Base-by-base conservation (phyloP, 805 yeast genomes). In the Metschnikowia amazonensis region DNA sequence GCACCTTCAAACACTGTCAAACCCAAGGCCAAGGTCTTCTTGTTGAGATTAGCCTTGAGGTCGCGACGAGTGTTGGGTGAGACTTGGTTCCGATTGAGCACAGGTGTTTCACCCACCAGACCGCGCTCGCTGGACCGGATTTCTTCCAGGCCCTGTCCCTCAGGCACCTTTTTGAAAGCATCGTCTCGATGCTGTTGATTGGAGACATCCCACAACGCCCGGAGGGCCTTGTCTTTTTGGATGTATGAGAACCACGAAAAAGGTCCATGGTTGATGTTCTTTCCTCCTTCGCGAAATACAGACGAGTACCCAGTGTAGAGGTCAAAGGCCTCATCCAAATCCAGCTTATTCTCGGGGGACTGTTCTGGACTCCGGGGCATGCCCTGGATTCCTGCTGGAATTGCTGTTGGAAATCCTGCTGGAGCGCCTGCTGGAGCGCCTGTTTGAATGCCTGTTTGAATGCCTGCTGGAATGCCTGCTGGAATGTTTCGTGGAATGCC, bases 261-360 rank as follows among this genome's bases (percentile, higher is more conserved):
- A 0, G 84, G 80, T 1, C 84, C 85, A 58, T 70, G 74, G 52
- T 72, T 71, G 47, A 69, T 67, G 27, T 73, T 60, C 35, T 78
- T 60, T 11, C 56, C 44, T 23, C 66, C 66, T 14, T 68, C 49
- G 2, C 42, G 34, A 42, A 70, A 60, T 44, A 77, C 64, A 0
- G 84, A 74, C 3, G 69, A 50, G 50, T 67, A 67, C 1, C 75
- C 76, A 0, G 60, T 61, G 48, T 67, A 73, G 28, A 78, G 63
- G 43, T 74, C 67, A 5, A 79, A 62, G 1, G 47, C 46, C 10
- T 73, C 79, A 17, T 66, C 58, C 2, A 58, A 48, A 5, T 44
- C 36, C 38, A 36, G 41, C 8, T 30, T 29, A 13, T 16, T 16
- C 6, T 29, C 30, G 14, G 36, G 42, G 2, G 7, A 21, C 16